These are phyloP conservation scores for Entrophospora sp. DNA, from an alignment of 192 early-diverging fungal genomes.

Conservation along the genomic window DNA sequence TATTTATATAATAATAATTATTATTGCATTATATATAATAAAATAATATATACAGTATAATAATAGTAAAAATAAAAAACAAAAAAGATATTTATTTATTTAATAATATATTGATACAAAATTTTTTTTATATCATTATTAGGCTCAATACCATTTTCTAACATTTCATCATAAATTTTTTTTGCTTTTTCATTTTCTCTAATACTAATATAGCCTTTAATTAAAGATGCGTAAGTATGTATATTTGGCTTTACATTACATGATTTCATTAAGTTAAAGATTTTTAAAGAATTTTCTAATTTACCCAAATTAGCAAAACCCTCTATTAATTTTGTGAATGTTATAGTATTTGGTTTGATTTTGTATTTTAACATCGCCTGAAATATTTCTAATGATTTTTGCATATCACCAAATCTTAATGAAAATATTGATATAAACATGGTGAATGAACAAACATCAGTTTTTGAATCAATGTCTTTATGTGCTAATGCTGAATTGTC, in stretches of 20 bases:
- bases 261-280: constrained; percentile 19
- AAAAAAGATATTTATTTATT: too few species aligned
- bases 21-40: too few species aligned
- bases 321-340: constrained; percentile 28
- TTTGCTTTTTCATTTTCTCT: constrained; percentile 19
- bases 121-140: not conserved
- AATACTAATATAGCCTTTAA: constrained; percentile 27
- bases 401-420: constrained; percentile 21
- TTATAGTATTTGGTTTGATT: constrained; percentile 20
- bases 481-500: too few species aligned
- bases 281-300: constrained; percentile 14
- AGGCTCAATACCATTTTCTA: not conserved
- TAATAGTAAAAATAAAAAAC: too few species aligned
- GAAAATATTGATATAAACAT: constrained; percentile 29
- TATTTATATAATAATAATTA: too few species aligned
- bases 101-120: too few species aligned
- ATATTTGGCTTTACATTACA: constrained; percentile 19
- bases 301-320: constrained; percentile 26
- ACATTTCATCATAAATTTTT: constrained; percentile 27
- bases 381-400: constrained; percentile 22
- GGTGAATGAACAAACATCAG: constrained; percentile 19
- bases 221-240: constrained; percentile 23
- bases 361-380: constrained; percentile 23
- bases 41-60: too few species aligned
- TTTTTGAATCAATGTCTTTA: too few species aligned